Conservation (phyloP, 2,329 filamentous ascomycete species). For the Fusarium sp. region DNA sequence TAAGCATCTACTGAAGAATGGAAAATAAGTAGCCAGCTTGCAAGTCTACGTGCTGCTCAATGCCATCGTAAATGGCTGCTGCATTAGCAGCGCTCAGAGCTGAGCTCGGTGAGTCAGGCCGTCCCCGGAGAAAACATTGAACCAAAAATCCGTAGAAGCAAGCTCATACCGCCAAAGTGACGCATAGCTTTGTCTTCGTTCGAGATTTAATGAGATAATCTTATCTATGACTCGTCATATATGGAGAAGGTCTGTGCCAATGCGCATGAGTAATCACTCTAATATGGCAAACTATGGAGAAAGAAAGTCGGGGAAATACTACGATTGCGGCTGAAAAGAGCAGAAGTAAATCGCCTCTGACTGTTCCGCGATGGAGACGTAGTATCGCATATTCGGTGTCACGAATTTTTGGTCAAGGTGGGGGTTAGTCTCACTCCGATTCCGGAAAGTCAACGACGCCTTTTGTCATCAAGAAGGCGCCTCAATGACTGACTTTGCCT, state of each 20-base stretch:
- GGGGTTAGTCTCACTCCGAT: slow-evolving; percentile 22
- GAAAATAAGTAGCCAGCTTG: no score
- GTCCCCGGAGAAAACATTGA: background rate
- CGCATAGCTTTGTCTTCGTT: background rate
- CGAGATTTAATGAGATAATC: background rate
- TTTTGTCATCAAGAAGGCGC: slow-evolving; percentile 3
- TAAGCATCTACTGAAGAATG: background rate
- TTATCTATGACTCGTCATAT: slow-evolving; percentile 3
- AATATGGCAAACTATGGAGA: background rate
- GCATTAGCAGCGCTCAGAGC: no score
- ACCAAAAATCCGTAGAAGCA: background rate
- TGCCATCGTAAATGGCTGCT: background rate
- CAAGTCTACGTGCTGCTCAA: background rate
- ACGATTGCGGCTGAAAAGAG: background rate
- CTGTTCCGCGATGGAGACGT: background rate
- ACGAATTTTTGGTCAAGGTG: background rate
- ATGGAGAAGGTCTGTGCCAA: background rate
- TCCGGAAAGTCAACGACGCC: slow-evolving; percentile 20
- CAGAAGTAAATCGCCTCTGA: background rate
- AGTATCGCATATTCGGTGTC: background rate
- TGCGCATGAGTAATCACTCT: background rate
- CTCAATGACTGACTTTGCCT: background rate
- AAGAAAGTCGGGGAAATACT: background rate
- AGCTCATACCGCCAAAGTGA: background rate
- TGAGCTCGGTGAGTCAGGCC: background rate